Evolutionary conservation across 495 filamentous ascomycete genomes (phyloP).

Genomic region (Penicillium paradoxum): DNA sequence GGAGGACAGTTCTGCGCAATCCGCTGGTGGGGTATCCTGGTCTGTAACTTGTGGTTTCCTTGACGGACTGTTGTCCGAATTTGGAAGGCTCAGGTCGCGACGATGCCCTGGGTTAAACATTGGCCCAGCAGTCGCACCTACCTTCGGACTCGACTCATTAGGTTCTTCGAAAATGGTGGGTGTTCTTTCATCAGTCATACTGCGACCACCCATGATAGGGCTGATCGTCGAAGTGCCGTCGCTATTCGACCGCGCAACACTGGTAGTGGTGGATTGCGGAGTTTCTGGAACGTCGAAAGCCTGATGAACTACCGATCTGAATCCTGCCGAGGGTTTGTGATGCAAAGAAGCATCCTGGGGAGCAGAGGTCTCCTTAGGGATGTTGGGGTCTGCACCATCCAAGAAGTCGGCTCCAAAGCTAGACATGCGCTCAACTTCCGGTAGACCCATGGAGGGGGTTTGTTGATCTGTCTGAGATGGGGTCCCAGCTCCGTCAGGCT

Average conservation of each 20-base stretch:
- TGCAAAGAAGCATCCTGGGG: conserved; percentile 33
- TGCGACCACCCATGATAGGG: conserved; percentile 57
- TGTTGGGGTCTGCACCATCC: conserved; percentile 5
- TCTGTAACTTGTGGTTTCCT: conserved; percentile 49
- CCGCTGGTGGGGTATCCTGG: conserved; percentile 35
- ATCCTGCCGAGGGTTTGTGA: conserved; percentile 56
- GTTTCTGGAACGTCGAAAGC: conserved; percentile 65
- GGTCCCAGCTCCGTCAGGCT: background rate
- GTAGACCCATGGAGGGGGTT: conserved; percentile 38
- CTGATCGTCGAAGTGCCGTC: conserved; percentile 62
- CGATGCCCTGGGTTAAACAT: conserved; percentile 54
- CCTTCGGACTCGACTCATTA: conserved; percentile 30
- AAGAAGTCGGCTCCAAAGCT: conserved; percentile 53
- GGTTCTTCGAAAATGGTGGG: conserved; percentile 56
- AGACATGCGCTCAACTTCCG: conserved; percentile 61
- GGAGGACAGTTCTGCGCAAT: conserved; percentile 40
- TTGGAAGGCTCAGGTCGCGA: conserved; percentile 57
- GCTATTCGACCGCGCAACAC: conserved; percentile 56
- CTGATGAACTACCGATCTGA: conserved; percentile 63
- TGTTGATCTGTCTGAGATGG: conserved; percentile 9
- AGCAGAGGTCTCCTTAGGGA: conserved; percentile 16
- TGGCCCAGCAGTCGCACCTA: conserved; percentile 8
- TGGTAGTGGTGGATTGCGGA: conserved; percentile 46
- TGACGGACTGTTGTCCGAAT: conserved; percentile 58
- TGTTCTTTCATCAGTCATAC: conserved; percentile 39